Base-by-base conservation (phyloP, 345 rosid species). In the Salix dunnii region DNA sequence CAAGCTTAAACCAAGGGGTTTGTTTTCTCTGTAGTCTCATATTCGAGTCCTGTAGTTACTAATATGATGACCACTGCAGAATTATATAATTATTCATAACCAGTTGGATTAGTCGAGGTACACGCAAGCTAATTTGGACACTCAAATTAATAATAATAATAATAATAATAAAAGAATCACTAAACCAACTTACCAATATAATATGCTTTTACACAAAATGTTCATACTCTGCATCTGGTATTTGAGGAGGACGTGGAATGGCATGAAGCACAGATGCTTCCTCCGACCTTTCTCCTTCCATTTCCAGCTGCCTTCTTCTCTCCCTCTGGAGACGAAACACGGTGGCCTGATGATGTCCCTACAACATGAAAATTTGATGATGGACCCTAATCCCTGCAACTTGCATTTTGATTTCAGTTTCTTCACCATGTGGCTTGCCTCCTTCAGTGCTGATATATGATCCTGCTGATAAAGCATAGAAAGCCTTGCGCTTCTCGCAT, bases 231-330 rank as follows among this genome's bases (percentile, higher is more conserved):
- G 68, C 72, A 51, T 2, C 60, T 82, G 68, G 76, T 28, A 28
- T 67, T 48, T 62, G 64, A 58, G 38, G 67, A 77, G 60, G 46
- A 79, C 71, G 76, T 79, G 71, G 67, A 84, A 84, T 23, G 89
- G 86, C 77, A 85, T 64, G 77, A 85, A 84, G 80, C 93, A 84
- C 33, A 71, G 49, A 62, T 82, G 84, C 82, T 88, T 83, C 23
- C 43, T 76, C 81, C 77, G 3, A 63, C 77, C 61, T 65, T 79
- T 78, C 79, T 85, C 73, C 7, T 76, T 72, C 77, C 77, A 42
- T 83, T 51, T 18, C 27, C 60, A 25, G 61, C 35, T 55, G 51
- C 55, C 79, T 83, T 78, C 74, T 63, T 81, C 66, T 73, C 74
- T 66, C 60, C 79, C 38, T 70, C 78, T 3, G 36, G 42, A 18